phyloP scores from a whole-genome alignment of 139 green algal genomes.

The Chlorella sp. region DNA sequence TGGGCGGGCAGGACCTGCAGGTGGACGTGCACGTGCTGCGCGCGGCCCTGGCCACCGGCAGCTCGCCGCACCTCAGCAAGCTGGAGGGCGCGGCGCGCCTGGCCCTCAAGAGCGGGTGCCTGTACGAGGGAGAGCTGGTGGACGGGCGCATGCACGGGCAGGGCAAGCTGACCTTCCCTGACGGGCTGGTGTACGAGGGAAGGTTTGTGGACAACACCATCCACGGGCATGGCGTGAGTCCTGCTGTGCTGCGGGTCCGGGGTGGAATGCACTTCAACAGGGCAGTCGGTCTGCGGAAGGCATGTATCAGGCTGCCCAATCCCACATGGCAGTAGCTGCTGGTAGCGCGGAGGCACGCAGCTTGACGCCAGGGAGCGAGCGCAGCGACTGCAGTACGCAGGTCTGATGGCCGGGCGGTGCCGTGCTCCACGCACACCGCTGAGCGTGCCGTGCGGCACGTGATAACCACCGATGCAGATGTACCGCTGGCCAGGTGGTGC shows the following conservation, averaged over 20 bases:
- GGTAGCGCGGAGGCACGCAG: too few species aligned
- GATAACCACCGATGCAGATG: conserved; percentile 28
- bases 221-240: conserved; percentile 44
- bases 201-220: conserved; percentile 37
- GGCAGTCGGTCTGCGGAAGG: too few species aligned
- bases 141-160: conserved; percentile 42
- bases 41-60: background rate
- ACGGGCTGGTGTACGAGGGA: conserved; percentile 45
- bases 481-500: conserved; percentile 39
- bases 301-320: too few species aligned
- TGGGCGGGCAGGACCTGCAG: background rate
- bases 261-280: too few species aligned
- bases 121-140: conserved; percentile 44
- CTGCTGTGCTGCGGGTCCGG: too few species aligned
- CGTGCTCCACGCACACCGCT: too few species aligned
- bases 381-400: too few species aligned
- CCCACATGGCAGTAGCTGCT: too few species aligned
- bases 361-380: too few species aligned
- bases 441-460: background rate
- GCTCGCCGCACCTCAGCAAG: too few species aligned
- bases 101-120: conserved; percentile 33
- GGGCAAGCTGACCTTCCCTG: conserved; percentile 44
- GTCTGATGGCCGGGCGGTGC: too few species aligned
- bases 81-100: conserved; percentile 21
- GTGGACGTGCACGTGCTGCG: background rate